Evolutionary conservation across 2,329 filamentous ascomycete genomes (phyloP).

Genomic region (Neofusicoccum parvum): DNA sequence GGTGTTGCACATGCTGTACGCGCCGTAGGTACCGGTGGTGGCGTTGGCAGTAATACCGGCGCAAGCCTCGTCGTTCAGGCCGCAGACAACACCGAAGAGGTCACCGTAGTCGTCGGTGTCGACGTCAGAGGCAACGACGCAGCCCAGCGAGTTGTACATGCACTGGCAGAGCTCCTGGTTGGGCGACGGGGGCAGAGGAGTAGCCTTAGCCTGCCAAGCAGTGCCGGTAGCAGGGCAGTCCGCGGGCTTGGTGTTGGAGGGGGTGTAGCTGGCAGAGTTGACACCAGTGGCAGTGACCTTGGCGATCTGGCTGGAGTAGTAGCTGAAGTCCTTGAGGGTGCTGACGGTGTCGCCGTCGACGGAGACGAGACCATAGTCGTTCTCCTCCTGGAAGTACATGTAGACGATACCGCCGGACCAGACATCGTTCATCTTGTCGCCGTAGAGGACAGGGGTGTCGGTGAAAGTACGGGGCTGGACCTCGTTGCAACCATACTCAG

Average conservation of each 20-base stretch:
- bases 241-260: constrained; percentile 67
- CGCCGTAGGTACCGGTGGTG: constrained; percentile 69
- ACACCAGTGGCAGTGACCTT: constrained; percentile 68
- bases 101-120: constrained; percentile 61
- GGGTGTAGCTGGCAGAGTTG: constrained; percentile 67
- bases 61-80: constrained; percentile 59
- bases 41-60: constrained; percentile 69
- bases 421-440: constrained; percentile 76
- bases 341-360: constrained; percentile 62
- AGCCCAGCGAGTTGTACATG: constrained; percentile 76
- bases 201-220: constrained; percentile 69
- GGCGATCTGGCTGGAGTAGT: constrained; percentile 70
- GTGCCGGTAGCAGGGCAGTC: constrained; percentile 70
- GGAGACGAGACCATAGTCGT: constrained; percentile 81
- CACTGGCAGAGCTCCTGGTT: constrained; percentile 75
- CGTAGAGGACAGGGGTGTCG: constrained; percentile 82
- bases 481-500: constrained; percentile 95
- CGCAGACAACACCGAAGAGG: constrained; percentile 77
- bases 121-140: constrained; percentile 63
- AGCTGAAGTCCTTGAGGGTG: constrained; percentile 73
- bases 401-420: constrained; percentile 98
- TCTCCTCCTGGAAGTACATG: constrained; percentile 93
- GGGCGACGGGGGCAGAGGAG: constrained; percentile 76
- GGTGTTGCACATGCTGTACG: constrained; percentile 75
- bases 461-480: constrained; percentile 74